Evolutionary conservation across 768 basidiomycete species (phyloP).

Genomic region (Mycena galericulata): DNA sequence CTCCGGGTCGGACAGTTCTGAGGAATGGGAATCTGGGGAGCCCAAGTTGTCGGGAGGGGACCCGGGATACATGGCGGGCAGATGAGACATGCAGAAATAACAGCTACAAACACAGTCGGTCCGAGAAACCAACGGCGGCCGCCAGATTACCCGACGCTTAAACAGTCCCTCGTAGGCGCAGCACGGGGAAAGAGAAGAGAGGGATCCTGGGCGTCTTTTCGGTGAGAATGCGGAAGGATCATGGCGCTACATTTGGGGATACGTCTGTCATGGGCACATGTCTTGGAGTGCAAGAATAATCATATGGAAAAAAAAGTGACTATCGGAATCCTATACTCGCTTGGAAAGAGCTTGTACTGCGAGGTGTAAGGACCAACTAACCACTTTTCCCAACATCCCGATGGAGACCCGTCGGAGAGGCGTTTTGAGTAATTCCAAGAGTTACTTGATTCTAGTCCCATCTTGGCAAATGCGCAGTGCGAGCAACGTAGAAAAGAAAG

Average conservation of each 20-base stretch:
- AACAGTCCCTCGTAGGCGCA: neutral
- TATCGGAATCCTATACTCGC: too few relatives aligned
- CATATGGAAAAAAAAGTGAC: too few relatives aligned
- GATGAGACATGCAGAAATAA: slow-evolving; percentile 31
- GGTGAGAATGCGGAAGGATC: slow-evolving; percentile 13
- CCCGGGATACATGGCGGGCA: slow-evolving; percentile 15
- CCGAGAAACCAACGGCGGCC: slow-evolving; percentile 1
- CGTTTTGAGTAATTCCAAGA: too few relatives aligned
- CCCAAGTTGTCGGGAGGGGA: slow-evolving; percentile 25
- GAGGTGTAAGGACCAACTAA: too few relatives aligned
- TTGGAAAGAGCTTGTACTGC: too few relatives aligned
- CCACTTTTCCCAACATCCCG: too few relatives aligned
- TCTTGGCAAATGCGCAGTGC: slow-evolving; percentile 23
- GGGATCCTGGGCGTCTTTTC: too few relatives aligned
- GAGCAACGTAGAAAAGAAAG: too few relatives aligned
- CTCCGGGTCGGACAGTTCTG: slow-evolving; percentile 52
- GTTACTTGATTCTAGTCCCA: too few relatives aligned
- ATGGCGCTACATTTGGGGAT: neutral
- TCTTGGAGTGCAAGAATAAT: too few relatives aligned
- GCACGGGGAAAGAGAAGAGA: neutral
- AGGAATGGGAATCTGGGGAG: slow-evolving; percentile 25
- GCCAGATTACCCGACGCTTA: neutral
- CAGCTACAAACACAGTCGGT: slow-evolving; percentile 19
- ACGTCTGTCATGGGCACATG: neutral
- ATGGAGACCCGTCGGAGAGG: too few relatives aligned